Conservation (phyloP, 257 asterid genomes). For the Solanum arcanum region DNA sequence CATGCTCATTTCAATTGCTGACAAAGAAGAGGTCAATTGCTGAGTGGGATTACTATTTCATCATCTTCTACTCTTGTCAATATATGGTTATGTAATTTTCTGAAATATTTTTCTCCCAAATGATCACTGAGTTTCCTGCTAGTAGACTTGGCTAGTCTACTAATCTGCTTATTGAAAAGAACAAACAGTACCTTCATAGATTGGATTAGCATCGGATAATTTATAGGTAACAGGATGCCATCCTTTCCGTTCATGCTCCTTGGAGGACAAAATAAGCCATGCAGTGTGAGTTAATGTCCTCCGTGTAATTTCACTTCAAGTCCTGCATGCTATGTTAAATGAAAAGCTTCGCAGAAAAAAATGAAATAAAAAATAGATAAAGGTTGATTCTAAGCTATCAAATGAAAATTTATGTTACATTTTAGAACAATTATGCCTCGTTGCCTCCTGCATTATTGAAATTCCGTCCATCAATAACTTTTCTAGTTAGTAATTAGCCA, state of each 20-base stretch:
- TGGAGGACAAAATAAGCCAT: slow-evolving; percentile 71
- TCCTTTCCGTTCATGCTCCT: slow-evolving; percentile 63
- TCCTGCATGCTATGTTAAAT: slow-evolving; percentile 51
- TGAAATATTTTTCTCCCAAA: not conserved
- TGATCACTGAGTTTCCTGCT: not conserved
- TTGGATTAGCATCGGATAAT: slow-evolving; percentile 68
- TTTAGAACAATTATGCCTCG: not conserved
- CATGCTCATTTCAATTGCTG: not conserved
- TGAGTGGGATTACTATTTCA: not conserved
- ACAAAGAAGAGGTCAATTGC: not conserved
- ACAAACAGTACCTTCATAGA: slow-evolving; percentile 62
- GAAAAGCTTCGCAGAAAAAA: not conserved
- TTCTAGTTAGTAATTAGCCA: not conserved
- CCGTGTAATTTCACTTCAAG: slow-evolving; percentile 66
- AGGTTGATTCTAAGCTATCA: not conserved
- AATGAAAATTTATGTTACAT: not conserved
- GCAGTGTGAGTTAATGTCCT: slow-evolving; percentile 86
- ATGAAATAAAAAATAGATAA: not conserved
- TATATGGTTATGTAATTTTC: not conserved
- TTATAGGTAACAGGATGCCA: slow-evolving; percentile 98
- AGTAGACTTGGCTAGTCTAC: not conserved
- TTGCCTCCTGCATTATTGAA: not conserved
- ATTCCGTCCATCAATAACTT: not conserved
- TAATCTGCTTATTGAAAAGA: not conserved
- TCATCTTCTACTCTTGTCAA: not conserved